phyloP scores from a whole-genome alignment of 1,284 basidiomycete genomes.

The Microbotryum saponariae region DNA sequence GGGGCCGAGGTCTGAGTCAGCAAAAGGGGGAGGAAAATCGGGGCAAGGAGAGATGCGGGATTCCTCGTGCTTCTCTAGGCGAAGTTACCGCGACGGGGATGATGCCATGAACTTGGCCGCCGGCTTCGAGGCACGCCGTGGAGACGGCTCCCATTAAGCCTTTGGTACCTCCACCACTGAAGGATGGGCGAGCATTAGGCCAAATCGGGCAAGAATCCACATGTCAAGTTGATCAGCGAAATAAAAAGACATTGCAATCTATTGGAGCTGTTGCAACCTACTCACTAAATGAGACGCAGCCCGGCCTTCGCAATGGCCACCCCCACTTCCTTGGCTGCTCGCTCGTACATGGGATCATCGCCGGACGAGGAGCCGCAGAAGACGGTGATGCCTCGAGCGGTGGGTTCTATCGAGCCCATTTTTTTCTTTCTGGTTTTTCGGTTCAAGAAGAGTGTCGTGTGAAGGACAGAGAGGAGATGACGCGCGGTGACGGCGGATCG shows the following conservation, averaged over 20 bases:
- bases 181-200: not conserved
- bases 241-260: not conserved
- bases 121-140: not conserved
- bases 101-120: constrained; percentile 27
- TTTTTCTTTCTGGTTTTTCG: too few species aligned
- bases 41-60: not conserved
- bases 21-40: not conserved
- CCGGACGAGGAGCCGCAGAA: constrained; percentile 41
- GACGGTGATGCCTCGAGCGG: constrained; percentile 36
- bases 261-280: not conserved
- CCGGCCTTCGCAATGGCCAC: constrained; percentile 7
- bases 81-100: constrained; percentile 22
- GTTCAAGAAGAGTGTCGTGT: too few species aligned
- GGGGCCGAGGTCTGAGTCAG: not conserved
- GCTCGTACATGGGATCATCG: constrained; percentile 33
- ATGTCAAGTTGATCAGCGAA: not conserved
- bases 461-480: too few species aligned
- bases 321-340: constrained; percentile 23
- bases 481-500: too few species aligned
- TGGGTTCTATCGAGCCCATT: not conserved
- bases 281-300: constrained; percentile 20
- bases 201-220: too few species aligned
- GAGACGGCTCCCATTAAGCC: constrained; percentile 28
- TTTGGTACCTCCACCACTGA: constrained; percentile 25
- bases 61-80: not conserved